Evolutionary conservation across 164 flowering plant species (phyloP).

Genomic region (Stephania yunnanensis): DNA sequence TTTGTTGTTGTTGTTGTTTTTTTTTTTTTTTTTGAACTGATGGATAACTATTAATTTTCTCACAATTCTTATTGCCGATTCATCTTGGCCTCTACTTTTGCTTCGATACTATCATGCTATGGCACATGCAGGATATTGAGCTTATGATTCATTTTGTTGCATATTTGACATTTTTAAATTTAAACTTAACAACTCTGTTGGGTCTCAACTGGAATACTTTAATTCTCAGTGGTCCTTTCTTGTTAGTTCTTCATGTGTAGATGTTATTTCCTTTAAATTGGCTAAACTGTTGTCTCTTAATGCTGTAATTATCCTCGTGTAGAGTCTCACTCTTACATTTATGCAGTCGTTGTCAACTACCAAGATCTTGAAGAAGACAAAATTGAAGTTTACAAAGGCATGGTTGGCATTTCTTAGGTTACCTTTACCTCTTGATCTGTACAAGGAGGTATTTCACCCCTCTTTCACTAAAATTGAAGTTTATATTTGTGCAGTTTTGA

Average conservation of each 20-base stretch:
- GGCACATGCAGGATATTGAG: no score
- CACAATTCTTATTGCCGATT: no score
- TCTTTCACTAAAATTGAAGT: not conserved
- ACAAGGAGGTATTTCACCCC: slow-evolving; percentile 65
- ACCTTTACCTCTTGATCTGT: slow-evolving; percentile 77
- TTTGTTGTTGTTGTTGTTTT: no score
- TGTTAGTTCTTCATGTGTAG: not conserved
- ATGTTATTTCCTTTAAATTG: not conserved
- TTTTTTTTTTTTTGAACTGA: no score
- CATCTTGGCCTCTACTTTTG: no score
- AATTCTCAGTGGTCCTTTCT: not conserved
- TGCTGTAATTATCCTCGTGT: not conserved
- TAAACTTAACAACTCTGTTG: not conserved
- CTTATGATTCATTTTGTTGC: no score
- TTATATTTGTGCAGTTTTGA: not conserved
- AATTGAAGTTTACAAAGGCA: slow-evolving; percentile 70
- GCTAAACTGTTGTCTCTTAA: not conserved
- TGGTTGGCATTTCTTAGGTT: slow-evolving; percentile 85
- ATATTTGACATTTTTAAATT: no score
- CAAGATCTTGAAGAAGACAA: slow-evolving; percentile 55
- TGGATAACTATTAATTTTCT: no score
- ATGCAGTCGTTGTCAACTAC: slow-evolving; percentile 44
- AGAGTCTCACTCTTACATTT: not conserved
- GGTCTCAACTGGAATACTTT: not conserved
- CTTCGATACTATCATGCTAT: no score